Evolutionary conservation across 2,329 filamentous ascomycete genomes (phyloP), one percentile per base, ranked within the genome.

Genomic region (Tolypocladium cylindrosporum): DNA sequence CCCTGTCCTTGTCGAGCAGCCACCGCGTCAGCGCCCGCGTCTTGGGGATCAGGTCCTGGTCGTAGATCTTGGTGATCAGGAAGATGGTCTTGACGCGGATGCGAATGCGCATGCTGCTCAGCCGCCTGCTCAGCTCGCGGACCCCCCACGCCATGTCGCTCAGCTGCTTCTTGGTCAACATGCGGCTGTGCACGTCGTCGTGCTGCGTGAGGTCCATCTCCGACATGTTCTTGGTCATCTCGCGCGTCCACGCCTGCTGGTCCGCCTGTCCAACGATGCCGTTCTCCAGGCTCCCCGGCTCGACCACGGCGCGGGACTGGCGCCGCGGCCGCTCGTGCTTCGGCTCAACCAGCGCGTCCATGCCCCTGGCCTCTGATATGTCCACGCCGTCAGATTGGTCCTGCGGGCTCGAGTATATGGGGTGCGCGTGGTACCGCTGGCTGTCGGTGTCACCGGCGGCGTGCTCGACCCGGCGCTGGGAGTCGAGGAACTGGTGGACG

Each of bases 101-200:
- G 70, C 88, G 89, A 61, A 99, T 79, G 59, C 87, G 84, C 70
- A 97, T 86, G 71, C 86, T 91, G 55, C 90, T 89, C 59, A 97
- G 75, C 60, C 90, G 88, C 68, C 96, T 89, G 37, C 90, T 93
- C 59, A 99, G 77, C 72, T 97, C 91, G 54, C 94, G 82, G 59
- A 97, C 94, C 34, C 93, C 92, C 85, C 93, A 92, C 0, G 93
- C 92, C 93, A 99, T 97, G 66, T 97, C 94, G 16, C 89, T 91
- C 48, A 99, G 79, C 72, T 99, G 91, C 71, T 90, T 91, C 77
- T 97, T 97, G 1, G 92, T 97, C 64, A 97, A 79, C 55, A 97
- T 82, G n/a, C 93, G 83, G 59, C 81, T 85, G 66, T 83, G 80
- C 48, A 80, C 64, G 10, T 72, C 68, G 34, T 71, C 69, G 59